Conservation (phyloP, 2,329 filamentous ascomycete genomes). For the Pseudogymnoascus sp. region DNA sequence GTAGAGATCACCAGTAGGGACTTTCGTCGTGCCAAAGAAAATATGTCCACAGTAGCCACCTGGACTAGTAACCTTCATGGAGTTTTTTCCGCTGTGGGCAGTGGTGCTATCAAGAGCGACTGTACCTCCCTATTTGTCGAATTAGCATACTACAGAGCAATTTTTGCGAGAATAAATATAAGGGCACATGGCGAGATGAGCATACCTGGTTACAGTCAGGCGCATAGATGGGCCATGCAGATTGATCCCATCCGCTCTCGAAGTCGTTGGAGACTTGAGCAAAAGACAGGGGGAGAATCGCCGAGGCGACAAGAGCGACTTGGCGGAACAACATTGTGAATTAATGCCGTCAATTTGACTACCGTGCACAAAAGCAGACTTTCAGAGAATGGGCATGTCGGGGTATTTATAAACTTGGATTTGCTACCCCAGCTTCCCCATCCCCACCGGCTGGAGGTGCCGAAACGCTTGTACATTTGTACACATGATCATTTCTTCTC, state of each 20-base stretch:
- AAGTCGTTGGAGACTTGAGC: conserved; percentile 48
- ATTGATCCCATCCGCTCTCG: conserved; percentile 51
- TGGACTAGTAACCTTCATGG: conserved; percentile 46
- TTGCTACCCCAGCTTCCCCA: conserved; percentile 19
- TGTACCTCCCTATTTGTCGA: conserved; percentile 36
- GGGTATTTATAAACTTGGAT: conserved; percentile 27
- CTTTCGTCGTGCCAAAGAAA: conserved; percentile 52
- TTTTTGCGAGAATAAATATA: not conserved
- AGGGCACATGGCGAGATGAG: not conserved
- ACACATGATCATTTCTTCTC: conserved; percentile 17
- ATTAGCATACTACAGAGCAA: not conserved
- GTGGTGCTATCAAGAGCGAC: conserved; percentile 51
- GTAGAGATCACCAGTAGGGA: conserved; percentile 53
- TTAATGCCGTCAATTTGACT: conserved; percentile 14
- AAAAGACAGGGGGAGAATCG: conserved; percentile 41
- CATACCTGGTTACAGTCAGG: conserved; percentile 50
- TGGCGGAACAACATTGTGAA: conserved; percentile 37
- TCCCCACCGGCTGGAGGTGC: conserved; percentile 20
- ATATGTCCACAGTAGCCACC: conserved; percentile 54
- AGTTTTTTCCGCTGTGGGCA: conserved; percentile 51
- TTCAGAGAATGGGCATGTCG: conserved; percentile 18
- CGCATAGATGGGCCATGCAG: conserved; percentile 54
- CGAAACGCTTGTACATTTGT: conserved; percentile 17
- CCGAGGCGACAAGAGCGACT: conserved; percentile 40
- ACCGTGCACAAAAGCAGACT: conserved; percentile 15